These are phyloP conservation scores for Phytophthora capsici DNA, from an alignment of 352 stramenopile genomes.

Conservation along the genomic window DNA sequence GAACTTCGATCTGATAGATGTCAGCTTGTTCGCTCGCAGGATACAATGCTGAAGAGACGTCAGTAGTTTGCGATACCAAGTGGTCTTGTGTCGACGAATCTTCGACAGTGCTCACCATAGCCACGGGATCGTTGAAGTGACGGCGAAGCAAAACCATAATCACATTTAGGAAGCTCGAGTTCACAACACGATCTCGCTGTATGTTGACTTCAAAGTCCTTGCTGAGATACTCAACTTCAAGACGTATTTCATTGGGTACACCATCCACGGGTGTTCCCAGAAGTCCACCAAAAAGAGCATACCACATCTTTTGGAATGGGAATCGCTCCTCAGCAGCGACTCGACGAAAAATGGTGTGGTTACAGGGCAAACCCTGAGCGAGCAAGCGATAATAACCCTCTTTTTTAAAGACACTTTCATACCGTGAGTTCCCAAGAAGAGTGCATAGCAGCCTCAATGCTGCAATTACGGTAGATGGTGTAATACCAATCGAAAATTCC, in stretches of 20 bases:
- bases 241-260: slow-evolving; percentile 61
- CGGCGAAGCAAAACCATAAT: slow-evolving; percentile 63
- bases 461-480: slow-evolving; percentile 58
- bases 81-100: slow-evolving; percentile 3
- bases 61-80: no score
- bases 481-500: slow-evolving; percentile 41
- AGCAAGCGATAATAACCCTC: slow-evolving; percentile 77
- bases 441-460: slow-evolving; percentile 57
- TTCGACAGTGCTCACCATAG: slow-evolving; percentile 28
- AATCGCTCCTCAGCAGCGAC: slow-evolving; percentile 28
- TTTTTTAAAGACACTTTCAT: slow-evolving; percentile 65
- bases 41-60: background rate
- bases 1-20: slow-evolving; percentile 50
- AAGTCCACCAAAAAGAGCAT: slow-evolving; percentile 67
- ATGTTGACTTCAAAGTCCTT: slow-evolving; percentile 82
- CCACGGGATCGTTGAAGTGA: slow-evolving; percentile 58
- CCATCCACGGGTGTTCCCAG: slow-evolving; percentile 70
- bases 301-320: slow-evolving; percentile 77
- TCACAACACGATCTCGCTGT: slow-evolving; percentile 55
- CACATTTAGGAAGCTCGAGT: slow-evolving; percentile 56
- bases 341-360: slow-evolving; percentile 34
- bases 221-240: slow-evolving; percentile 66
- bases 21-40: slow-evolving; percentile 9
- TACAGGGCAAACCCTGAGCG: slow-evolving; percentile 63
- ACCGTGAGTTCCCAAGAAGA: slow-evolving; percentile 51